A percentile compares a stretch with the other conserved stretches of the same genome.
Evolutionary conservation across 257 asterid species (phyloP).

Genomic region (Salvia splendens): DNA sequence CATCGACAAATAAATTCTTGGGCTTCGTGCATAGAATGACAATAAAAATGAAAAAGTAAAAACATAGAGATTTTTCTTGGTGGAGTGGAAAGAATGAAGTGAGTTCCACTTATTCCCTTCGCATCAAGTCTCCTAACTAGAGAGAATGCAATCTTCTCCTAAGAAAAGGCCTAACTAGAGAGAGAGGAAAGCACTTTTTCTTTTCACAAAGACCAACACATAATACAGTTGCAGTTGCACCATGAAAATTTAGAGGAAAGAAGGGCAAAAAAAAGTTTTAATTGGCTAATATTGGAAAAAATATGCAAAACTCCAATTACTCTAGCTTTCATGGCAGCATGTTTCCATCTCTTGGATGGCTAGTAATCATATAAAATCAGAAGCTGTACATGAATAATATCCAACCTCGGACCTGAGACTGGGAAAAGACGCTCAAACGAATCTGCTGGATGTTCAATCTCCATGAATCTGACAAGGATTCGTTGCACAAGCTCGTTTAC

Average conservation of each 20-base stretch:
- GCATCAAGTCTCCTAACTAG: background rate
- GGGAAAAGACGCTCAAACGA: slow-evolving; percentile 17
- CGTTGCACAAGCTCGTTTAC: slow-evolving; percentile 6
- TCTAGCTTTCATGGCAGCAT: slow-evolving; percentile 24
- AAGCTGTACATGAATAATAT: slow-evolving; percentile 33
- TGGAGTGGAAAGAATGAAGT: slow-evolving; percentile 36
- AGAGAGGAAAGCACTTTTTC: background rate
- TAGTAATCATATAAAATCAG: slow-evolving; percentile 22
- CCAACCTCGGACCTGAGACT: slow-evolving; percentile 23
- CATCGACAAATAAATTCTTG: slow-evolving; percentile 23
- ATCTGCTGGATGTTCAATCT: slow-evolving; percentile 18
- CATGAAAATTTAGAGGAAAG: background rate
- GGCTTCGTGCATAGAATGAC: background rate
- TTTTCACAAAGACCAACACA: background rate
- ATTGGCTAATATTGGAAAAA: slow-evolving; percentile 7
- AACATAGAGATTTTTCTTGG: background rate
- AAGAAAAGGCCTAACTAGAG: background rate
- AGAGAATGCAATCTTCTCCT: no score
- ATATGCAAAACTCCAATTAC: slow-evolving; percentile 29
- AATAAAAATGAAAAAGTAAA: background rate
- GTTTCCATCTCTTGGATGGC: slow-evolving; percentile 1
- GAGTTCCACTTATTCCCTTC: slow-evolving; percentile 35
- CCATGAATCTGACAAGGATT: background rate
- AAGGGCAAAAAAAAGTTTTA: background rate
- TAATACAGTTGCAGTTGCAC: background rate